Base-by-base conservation (phyloP, 2,329 filamentous ascomycete species). In the Penicillium fuscoglaucum region DNA sequence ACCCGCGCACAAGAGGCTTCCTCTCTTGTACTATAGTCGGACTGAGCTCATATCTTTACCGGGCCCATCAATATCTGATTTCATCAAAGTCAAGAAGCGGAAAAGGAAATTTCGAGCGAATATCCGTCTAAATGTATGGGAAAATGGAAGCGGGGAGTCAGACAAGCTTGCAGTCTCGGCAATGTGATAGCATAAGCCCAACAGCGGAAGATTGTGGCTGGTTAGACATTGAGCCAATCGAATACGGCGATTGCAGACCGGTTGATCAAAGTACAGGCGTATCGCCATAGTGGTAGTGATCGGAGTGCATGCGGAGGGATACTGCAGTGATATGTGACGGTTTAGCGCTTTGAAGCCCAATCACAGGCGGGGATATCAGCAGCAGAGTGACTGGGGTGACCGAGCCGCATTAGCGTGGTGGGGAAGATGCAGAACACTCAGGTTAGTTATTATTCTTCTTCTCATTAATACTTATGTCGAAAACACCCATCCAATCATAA, bases 381-480 rank as follows among this genome's bases (percentile, higher is more conserved):
- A 43, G 41, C 31, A 52, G 39, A 63, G 62, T 66, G 63, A 66
- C 52, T 54, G 31, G 57, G 52, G 65, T 66, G 63, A 66, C 35
- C 39, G 58, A 59, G 31, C 63, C 50, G 66, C 66, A 68, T 68
- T 68, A 68, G 66, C 60, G 64, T 44, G 56, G 64, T 44, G 56
- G 57, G 24, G 33, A 41, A 40, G 21, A 47, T 62, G 37, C 45
- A 50, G 55, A 53, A 55, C 28, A 55, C 15, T 35, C 31, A 33
- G 12, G 12, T 13, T 33, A 13, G 19, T 33, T 12, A 13, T 41
- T 28, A 9, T 51, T 13, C 41, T 41, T 43, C 6, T 52, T 52
- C 49, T 6, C 49, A 44, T 24, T 29, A 4, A 21, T 41, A 12
- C 6, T 52, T 12, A 8, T 31, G 28, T 17, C 6, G 19, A 24